Evolutionary conservation across 768 basidiomycete genomes (phyloP), one percentile per base, ranked within the genome.

Genomic region (Tylopilus sp.): DNA sequence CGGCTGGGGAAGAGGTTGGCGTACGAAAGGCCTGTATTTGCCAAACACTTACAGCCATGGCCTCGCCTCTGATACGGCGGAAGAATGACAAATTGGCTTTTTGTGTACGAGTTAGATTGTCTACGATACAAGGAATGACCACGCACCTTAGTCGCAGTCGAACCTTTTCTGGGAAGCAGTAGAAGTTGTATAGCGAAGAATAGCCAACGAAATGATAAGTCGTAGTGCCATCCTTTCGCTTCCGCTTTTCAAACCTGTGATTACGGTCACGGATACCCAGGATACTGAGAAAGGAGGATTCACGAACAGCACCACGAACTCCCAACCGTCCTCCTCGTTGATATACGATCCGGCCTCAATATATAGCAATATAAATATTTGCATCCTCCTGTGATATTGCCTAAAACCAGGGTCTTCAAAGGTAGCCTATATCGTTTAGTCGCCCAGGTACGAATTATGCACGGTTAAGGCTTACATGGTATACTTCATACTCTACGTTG

Each of bases 301-400:
- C 13, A 79, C 92, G 52, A 62, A 97, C 89, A 97, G 71, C 1
- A 92, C 76, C 37, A 85, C 81, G 68, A 98, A 98, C 67, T 98
- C 92, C 96, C 96, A 98, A 2, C 79, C 77, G 21, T 93, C 88
- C 66, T 98, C 96, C 59, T 98, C 96, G 62, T 87, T 83, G 59
- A 99, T 91, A 69, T 93, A 98, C 13, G 90, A 92, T 3, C 95
- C 97, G 12, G 82, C 97, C 66, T 99, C 97, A 62, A 99, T 93
- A 72, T 92, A 98, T 6, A 99, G 76, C 50, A 96, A 68, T 58
- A 98, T 92, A 68, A 97, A 98, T 45, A 98, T 66, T 71, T 98
- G 97, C 89, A 97, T 96, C 49, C 83, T 76, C 17, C 87, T 80
- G 65, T 98, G 96, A 55, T 92, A 93, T 70, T 96, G 92, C 65